Evolutionary conservation across 306 rosid species (phyloP), one percentile per base, ranked within the genome.

Genomic region (Castanea mollissima): DNA sequence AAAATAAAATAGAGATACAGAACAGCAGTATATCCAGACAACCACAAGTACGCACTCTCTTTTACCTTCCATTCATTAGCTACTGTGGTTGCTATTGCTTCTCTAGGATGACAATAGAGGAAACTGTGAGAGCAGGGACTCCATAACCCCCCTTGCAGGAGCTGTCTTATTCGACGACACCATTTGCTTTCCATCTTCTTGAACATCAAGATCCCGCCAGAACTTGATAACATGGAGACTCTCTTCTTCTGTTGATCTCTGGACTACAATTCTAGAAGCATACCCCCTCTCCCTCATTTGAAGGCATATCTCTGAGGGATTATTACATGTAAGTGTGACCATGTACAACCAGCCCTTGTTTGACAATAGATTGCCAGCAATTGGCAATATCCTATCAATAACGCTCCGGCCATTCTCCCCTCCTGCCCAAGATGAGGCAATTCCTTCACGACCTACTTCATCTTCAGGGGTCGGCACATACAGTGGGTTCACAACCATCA

Each of bases 401-500:
- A 96, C 96, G 4, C 78, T 81, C 54, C 98, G 92, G 6, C 99
- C 99, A 49, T 91, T 91, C 85, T 90, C 97, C 56, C 99, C 99
- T 4, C 99, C 99, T 2, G 98, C 99, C 98, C 98, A 96, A 76
- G 99, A 85, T 52, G 97, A 77, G 23, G 89, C 80, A 34, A 96
- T 91, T 21, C 98, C 98, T 81, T 81, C 88, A 18, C 85, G 74
- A 20, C 97, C 96, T 12, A 93, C 97, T 84, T 96, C 99, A 46
- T 89, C 89, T 81, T 96, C 99, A 25, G 98, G 99, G 65, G 98
- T 96, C 64, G 98, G 98, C 51, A 96, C 99, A 78, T 93, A 96
- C 51, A 98, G 99, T 1, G 99, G 98, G 75, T 96, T 96, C 81
- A 96, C 99, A 59, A 93, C 93, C 80, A 96, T 84, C 46, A 96